Evolutionary conservation across 2,329 filamentous ascomycete genomes (phyloP), one percentile per base, ranked within the genome.

Genomic region (Lachnellula occidentalis): DNA sequence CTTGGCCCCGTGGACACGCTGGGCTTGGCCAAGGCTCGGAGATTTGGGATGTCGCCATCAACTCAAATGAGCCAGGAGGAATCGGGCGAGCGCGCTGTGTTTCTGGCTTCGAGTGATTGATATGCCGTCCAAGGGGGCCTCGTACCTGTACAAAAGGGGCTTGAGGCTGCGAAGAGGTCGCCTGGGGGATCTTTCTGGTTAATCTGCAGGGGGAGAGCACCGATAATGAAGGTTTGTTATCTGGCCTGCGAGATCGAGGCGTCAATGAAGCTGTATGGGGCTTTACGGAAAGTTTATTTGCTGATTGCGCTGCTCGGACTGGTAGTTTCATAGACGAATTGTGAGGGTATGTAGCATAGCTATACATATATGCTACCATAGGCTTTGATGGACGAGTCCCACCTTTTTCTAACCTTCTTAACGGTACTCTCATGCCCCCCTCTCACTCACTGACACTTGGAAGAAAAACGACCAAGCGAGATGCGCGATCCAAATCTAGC

Each of bases 161-260:
- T 68, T 1, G 48, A 53, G 19, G 67, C 67, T 3, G 60, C 59
- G 1, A 63, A 70, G 31, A 69, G 67, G 17, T 53, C 58, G 17
- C 68, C 67, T 0, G 66, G 69, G 21, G 70, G 71, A 63, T 69
- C 5, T 72, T 72, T 56, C 67, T 67, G 9, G 61, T 71, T 7
- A 58, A 62, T 24, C 61, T 61, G 14, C 57, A 70, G 6, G 67
- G 64, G 1, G 69, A 71, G 43, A 58, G 56, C 22, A 60, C 55
- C 4, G 53, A 58, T n/a, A 45, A 52, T 3, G 58, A 65, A 50
- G 14, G 12, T 14, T 5, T 50, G 12, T 45, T 50, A 12, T 24
- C 15, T 19, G 49, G 19, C 8, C 12, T 31, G 45, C 49, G 51
- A 27, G 22, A 36, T 31, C 11, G 51, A 36, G 47, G 48, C 17